phyloP scores from a whole-genome alignment of 208 protist genomes.

The Trypanosoma caninum region DNA sequence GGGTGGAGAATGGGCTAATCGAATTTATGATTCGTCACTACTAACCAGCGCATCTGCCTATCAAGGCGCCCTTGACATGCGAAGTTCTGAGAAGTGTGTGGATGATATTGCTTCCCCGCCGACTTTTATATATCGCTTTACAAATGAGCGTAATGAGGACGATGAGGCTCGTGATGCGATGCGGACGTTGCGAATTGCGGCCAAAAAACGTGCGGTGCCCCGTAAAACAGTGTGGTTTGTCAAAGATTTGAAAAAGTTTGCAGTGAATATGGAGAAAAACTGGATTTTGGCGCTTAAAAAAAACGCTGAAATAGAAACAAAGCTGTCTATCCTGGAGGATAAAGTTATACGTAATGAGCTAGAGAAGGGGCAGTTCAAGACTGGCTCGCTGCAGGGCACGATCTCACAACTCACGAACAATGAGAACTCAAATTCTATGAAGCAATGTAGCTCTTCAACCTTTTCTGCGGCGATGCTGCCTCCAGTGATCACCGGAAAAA shows the following conservation, averaged over 20 bases:
- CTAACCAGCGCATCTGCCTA: slow-evolving; percentile 60
- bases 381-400: neutral
- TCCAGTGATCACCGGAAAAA: slow-evolving; percentile 2
- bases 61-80: slow-evolving; percentile 62
- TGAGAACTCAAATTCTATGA: neutral
- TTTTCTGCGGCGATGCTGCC: neutral
- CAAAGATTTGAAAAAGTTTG: slow-evolving; percentile 64
- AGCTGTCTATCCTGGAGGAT: slow-evolving; percentile 52
- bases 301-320: slow-evolving; percentile 57
- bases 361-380: slow-evolving; percentile 6
- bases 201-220: slow-evolving; percentile 35
- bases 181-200: slow-evolving; percentile 51
- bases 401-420: neutral
- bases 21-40: slow-evolving; percentile 69
- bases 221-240: slow-evolving; percentile 47
- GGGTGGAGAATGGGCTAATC: slow-evolving; percentile 84
- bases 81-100: slow-evolving; percentile 63
- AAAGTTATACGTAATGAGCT: slow-evolving; percentile 34
- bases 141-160: slow-evolving; percentile 47
- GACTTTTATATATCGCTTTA: slow-evolving; percentile 69
- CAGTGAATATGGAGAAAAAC: slow-evolving; percentile 69
- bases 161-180: slow-evolving; percentile 60
- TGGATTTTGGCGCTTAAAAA: slow-evolving; percentile 65
- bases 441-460: neutral
- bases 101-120: slow-evolving; percentile 74